Base-by-base conservation (phyloP, 306 rosid species). In the Begonia masoniana region DNA sequence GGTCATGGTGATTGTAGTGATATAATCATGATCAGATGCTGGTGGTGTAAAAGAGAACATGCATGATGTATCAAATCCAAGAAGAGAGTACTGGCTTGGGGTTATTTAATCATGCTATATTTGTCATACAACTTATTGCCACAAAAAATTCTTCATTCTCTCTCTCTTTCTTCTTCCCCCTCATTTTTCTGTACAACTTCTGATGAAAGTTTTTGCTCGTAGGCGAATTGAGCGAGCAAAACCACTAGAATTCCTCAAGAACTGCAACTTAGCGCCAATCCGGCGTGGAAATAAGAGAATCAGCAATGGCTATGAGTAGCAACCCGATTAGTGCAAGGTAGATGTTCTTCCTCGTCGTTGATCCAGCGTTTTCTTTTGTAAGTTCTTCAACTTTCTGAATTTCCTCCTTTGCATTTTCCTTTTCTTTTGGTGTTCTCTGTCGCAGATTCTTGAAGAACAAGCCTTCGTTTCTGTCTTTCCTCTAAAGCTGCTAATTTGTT, bases 381-480 rank as follows among this genome's bases (percentile, higher is more conserved):
- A 81, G 64, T 48, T 77, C 66, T 66, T 67, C 74, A 46, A 83
- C 77, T 66, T 74, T 86, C 55, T 79, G 64, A 51, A 67, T 81
- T 57, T 81, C 94, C 54, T 59, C 83, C 49, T 73, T 81, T 42
- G 88, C 84, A 13, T 72, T 58, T 58, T 48, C 75, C 65, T 68
- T 79, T 50, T 86, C 71, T 52, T 68, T 65, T 16, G 93, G 84
- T 51, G 64, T 61, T 24, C 70, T 78, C 66, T 66, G 68, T 48
- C 80, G 65, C 15, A 91, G 78, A 65, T 54, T 91, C 85, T 91
- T 83, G 41, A 91, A 91, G 77, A 86, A 86, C 31, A 83, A 60
- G 58, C 94, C 84, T 71, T 91, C 88, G 35, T 91, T 91, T 69
- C 81, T 66, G 52, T 72, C 82, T 7, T 83, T 75, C 84, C 69